Percentiles rank a stretch among this genome's conserved stretches.
phyloP scores from a whole-genome alignment of 2,329 filamentous ascomycete genomes.

The Nigrospora oryzae region DNA sequence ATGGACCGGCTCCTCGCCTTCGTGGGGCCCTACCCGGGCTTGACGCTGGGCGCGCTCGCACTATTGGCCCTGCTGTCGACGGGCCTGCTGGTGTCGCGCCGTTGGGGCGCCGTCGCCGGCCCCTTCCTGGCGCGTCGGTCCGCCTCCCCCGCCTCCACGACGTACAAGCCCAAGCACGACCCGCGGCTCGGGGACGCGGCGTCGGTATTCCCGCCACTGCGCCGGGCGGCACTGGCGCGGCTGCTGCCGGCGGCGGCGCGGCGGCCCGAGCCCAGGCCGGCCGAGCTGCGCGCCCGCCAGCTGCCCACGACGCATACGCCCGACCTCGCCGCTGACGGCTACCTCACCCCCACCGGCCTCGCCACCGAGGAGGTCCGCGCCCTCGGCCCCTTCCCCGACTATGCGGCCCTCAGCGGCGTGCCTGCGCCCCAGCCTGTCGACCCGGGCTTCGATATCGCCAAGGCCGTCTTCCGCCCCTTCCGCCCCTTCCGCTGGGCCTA shows the following conservation, averaged over 20 bases:
- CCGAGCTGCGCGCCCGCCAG: slow-evolving; percentile 2
- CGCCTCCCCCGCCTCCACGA: no score
- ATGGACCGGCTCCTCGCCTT: no score
- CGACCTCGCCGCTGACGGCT: background rate
- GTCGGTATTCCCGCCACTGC: slow-evolving; percentile 3
- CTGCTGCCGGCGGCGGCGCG: background rate
- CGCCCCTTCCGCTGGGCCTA: slow-evolving; percentile 78
- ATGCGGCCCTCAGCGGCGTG: slow-evolving; percentile 65
- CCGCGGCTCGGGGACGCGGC: no score
- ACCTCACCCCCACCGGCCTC: slow-evolving; percentile 38
- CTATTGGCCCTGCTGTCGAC: no score
- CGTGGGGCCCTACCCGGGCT: no score
- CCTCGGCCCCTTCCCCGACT: slow-evolving; percentile 73
- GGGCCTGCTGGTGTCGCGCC: no score
- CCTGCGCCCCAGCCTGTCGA: slow-evolving; percentile 56
- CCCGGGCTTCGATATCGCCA: slow-evolving; percentile 56
- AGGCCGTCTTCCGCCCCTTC: slow-evolving; percentile 65
- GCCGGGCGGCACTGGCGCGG: slow-evolving; percentile 1
- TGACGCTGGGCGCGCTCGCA: no score
- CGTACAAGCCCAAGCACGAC: no score
- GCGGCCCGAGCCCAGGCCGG: no score
- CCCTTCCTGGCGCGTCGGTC: no score
- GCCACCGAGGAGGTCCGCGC: slow-evolving; percentile 60
- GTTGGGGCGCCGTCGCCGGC: no score
- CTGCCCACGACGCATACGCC: slow-evolving; percentile 1